A percentile compares a stretch with the other conserved stretches of the same genome.
Evolutionary conservation across 495 filamentous ascomycete genomes (phyloP).

Genomic region (Daldinia vernicosa): DNA sequence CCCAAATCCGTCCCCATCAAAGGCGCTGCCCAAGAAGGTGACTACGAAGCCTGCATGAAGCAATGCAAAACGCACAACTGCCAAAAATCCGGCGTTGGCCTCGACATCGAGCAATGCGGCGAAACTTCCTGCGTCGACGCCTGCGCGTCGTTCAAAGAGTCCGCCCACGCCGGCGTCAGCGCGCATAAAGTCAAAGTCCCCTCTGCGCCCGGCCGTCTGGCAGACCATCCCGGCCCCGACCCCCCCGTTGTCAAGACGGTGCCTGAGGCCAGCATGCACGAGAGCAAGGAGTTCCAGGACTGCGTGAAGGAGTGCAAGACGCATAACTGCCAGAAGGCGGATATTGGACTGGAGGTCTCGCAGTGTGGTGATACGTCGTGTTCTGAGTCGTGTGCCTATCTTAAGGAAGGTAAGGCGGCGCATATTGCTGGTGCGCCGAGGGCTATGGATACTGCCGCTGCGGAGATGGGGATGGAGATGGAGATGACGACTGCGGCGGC

Average conservation of each 20-base stretch:
- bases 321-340: conserved; percentile 30
- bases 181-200: background rate
- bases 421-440: background rate
- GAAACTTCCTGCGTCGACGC: background rate
- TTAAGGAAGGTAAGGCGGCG: background rate
- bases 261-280: background rate
- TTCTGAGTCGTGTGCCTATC: background rate
- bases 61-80: conserved; percentile 22
- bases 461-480: background rate
- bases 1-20: background rate
- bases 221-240: background rate
- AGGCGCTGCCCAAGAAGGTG: background rate
- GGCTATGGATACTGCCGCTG: background rate
- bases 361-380: conserved; percentile 32
- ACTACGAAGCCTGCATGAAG: conserved; percentile 11
- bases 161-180: background rate
- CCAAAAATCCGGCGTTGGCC: conserved; percentile 18
- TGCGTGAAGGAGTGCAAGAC: conserved; percentile 27
- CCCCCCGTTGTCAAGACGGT: background rate
- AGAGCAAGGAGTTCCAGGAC: conserved; percentile 21
- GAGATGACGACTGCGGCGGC: background rate
- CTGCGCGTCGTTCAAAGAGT: background rate
- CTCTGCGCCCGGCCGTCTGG: background rate
- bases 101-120: conserved; percentile 17
- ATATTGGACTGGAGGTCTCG: conserved; percentile 3